phyloP scores from a whole-genome alignment of 2,329 filamentous ascomycete species.

The Neocucurbitaria cava region DNA sequence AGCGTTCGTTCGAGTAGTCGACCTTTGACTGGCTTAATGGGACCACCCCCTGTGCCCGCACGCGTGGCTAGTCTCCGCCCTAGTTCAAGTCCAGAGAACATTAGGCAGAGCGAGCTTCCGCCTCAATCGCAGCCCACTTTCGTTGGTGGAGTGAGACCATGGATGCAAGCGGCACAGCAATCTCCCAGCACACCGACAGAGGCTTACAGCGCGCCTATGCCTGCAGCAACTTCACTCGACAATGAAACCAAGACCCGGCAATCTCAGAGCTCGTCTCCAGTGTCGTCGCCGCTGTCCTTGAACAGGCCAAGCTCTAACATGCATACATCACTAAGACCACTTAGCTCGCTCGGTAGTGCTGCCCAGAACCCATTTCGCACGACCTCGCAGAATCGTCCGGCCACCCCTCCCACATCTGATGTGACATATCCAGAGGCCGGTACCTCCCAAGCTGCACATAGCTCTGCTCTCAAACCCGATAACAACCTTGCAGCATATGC shows the following conservation, averaged over 20 bases:
- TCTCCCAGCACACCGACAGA: constrained; percentile 11
- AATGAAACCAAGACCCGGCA: constrained; percentile 11
- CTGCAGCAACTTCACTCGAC: constrained; percentile 3
- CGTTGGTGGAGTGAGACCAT: constrained; percentile 12
- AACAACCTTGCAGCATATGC: constrained; percentile 43
- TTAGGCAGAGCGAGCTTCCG: constrained; percentile 35
- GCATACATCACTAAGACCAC: constrained; percentile 26
- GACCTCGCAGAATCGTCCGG: constrained; percentile 1
- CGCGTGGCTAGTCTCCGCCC: constrained; percentile 24
- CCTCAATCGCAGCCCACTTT: constrained; percentile 47
- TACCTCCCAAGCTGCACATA: background rate
- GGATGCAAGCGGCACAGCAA: constrained; percentile 7
- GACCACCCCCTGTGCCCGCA: constrained; percentile 43
- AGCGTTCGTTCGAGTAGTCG: constrained; percentile 28
- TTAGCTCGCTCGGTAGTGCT: constrained; percentile 19
- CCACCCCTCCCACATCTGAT: constrained; percentile 13
- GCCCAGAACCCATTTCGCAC: constrained; percentile 8
- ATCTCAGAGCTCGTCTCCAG: constrained; percentile 12
- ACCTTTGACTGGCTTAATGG: constrained; percentile 32
- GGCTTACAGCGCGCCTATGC: background rate
- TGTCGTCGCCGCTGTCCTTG: constrained; percentile 12
- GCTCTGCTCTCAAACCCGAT: background rate
- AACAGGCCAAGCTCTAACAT: constrained; percentile 12
- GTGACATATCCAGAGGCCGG: background rate
- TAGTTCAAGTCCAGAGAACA: constrained; percentile 22